These are phyloP conservation scores for Macadamia tetraphylla DNA, from an alignment of 164 flowering plant genomes.

Conservation along the genomic window DNA sequence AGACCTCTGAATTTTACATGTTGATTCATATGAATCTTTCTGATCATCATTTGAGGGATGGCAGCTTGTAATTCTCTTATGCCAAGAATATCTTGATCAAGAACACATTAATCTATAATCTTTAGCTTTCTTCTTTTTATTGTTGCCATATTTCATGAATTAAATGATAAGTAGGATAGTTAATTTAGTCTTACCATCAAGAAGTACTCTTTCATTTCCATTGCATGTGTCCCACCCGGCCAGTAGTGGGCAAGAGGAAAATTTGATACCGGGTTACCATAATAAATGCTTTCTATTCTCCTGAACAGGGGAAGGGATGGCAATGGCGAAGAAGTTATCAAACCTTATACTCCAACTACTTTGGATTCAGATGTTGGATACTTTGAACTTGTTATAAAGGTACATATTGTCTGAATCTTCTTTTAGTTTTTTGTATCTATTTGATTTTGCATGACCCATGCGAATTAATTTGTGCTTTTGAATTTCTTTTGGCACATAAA, in stretches of 20 bases:
- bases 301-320: conserved; percentile 81
- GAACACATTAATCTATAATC: no score
- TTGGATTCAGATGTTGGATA: conserved; percentile 93
- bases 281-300: conserved; percentile 6
- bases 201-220: no score
- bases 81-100: no score
- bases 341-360: conserved; percentile 94
- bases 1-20: no score
- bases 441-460: not conserved
- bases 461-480: not conserved
- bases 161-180: no score
- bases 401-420: conserved; percentile 10
- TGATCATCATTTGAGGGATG: no score
- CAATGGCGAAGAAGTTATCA: conserved; percentile 84
- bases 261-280: not conserved
- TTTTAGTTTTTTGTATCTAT: not conserved
- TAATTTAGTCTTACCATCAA: no score
- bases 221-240: not conserved
- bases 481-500: conserved; percentile 17
- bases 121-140: no score
- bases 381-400: conserved; percentile 96
- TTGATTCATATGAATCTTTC: no score
- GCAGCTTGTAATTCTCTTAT: no score
- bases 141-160: no score
- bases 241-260: not conserved